Base-by-base conservation (phyloP, 371 early-diverging fungal species). In the Smittium culicis region DNA sequence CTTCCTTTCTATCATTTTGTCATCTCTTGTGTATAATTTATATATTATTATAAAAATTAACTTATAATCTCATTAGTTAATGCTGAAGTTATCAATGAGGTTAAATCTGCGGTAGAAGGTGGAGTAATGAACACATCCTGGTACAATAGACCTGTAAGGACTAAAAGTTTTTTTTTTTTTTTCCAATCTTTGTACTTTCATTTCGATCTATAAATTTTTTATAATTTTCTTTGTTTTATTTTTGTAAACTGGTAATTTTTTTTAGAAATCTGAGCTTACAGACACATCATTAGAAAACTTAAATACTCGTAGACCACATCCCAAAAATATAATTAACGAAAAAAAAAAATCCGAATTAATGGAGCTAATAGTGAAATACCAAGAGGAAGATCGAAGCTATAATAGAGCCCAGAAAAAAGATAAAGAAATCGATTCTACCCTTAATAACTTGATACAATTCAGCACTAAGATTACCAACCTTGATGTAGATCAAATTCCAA, bases 41-140 rank as follows among this genome's bases (percentile, higher is more conserved):
- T n/a, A n/a, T n/a, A n/a, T n/a, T n/a, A n/a, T n/a, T n/a, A n/a
- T n/a, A n/a, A n/a, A n/a, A n/a, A n/a, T n/a, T n/a, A n/a, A n/a
- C n/a, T n/a, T n/a, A n/a, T n/a, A n/a, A n/a, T 34, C 1, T 1
- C 30, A 33, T 67, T 54, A 77, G 79, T 67, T 35, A 74, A 71
- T 29, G 70, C 71, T 35, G 69, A 80, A 28, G 72, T 80, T 34
- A 74, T 74, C 60, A 74, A 70, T 2, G 74, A 71, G 34, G 72
- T 71, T 63, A 71, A 72, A 70, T 74, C 72, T 11, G 74, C 74
- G 60, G 63, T 83, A n/a, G 56, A 72, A 3, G 57, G 62, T 20
- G 75, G 75, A 57, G 56, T 74, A 35, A 76, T 85, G 56, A 76
- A 75, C 35, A 79, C 80, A 0, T 81, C 82, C 0, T 85, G 83